These are phyloP conservation scores for Herpetomonas tarakana DNA, from an alignment of 208 protist species.

Conservation along the genomic window DNA sequence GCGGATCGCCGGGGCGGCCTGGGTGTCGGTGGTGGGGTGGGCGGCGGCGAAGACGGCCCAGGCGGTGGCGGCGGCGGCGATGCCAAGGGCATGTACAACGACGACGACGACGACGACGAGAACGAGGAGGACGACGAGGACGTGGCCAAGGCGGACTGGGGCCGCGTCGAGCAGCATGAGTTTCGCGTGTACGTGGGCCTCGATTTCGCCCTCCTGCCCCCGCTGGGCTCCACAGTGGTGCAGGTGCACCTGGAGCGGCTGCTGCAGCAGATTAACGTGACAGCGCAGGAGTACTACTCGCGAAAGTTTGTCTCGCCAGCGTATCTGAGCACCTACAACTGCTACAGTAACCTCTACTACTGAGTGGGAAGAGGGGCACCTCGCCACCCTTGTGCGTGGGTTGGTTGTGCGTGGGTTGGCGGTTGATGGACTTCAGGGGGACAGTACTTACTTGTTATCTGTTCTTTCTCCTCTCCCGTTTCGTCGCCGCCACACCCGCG, in stretches of 20 bases:
- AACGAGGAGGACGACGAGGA: slow-evolving; percentile 60
- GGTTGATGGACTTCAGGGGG: no score
- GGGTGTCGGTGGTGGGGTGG: slow-evolving; percentile 5
- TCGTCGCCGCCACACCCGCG: no score
- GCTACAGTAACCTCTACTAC: slow-evolving; percentile 58
- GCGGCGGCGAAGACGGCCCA: slow-evolving; percentile 24
- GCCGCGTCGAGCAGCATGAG: slow-evolving; percentile 61
- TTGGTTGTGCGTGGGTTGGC: no score
- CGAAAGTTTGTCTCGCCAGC: slow-evolving; percentile 60
- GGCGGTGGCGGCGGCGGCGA: neutral
- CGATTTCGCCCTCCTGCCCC: slow-evolving; percentile 79
- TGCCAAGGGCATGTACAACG: slow-evolving; percentile 4
- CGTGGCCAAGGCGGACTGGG: slow-evolving; percentile 52
- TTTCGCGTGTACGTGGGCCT: slow-evolving; percentile 81
- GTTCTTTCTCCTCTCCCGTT: no score
- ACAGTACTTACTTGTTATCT: no score
- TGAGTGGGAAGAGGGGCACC: slow-evolving; percentile 4
- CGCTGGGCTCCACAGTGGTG: slow-evolving; percentile 56
- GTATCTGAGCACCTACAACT: slow-evolving; percentile 49
- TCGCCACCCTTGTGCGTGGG: neutral
- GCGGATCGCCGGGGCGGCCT: slow-evolving; percentile 17
- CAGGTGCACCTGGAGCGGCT: slow-evolving; percentile 71
- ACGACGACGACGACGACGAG: slow-evolving; percentile 23
- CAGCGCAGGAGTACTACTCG: slow-evolving; percentile 80
- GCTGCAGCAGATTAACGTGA: slow-evolving; percentile 75